Evolutionary conservation across 176 grass and related monocot genomes (phyloP), one percentile per base, ranked within the genome.

Genomic region (Ensete ventricosum): DNA sequence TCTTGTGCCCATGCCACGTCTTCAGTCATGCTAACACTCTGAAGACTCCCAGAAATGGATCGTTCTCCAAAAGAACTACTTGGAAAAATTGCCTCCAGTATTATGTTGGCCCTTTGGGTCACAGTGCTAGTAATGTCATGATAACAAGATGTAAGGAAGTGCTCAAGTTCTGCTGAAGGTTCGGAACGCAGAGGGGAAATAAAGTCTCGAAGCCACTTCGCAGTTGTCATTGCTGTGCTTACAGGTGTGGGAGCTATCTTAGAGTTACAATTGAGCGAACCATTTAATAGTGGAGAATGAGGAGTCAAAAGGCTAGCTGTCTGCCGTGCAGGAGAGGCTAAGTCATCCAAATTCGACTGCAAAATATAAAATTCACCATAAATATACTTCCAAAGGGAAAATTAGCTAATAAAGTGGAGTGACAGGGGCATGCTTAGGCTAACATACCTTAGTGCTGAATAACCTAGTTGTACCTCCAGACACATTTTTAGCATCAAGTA

Each of bases 191-290:
- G 87, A 54, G 80, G 85, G 82, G 85, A 98, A 78, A 98, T 91
- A 66, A 98, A 82, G 23, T 93, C 90, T 49, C 86, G 85, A 77
- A 98, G 85, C 90, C 94, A 98, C 82, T 93, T 98, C 77, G 94
- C 88, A 62, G 94, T 88, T 80, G 88, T 91, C 94, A 98, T 98
- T 22, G 94, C 94, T 55, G 90, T 87, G 67, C 85, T 93, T 74
- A 93, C 86, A 65, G 94, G 94, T 25, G 90, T 98, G 69, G 83
- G 88, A 81, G 83, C 53, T 70, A 85, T 77, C 82, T 91, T 96
- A 54, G 79, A 58, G 69, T 60, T 80, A 69, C 6, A 76, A 57
- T 88, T 51, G 79, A 72, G 83, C 80, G 79, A 80, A 85, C 63
- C 78, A 75, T 64, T 87, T 70, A 29, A 73, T 77, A 78, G 82